Evolutionary conservation across 306 rosid species (phyloP), one percentile per base, ranked within the genome.

Genomic region (Sindora glabra): DNA sequence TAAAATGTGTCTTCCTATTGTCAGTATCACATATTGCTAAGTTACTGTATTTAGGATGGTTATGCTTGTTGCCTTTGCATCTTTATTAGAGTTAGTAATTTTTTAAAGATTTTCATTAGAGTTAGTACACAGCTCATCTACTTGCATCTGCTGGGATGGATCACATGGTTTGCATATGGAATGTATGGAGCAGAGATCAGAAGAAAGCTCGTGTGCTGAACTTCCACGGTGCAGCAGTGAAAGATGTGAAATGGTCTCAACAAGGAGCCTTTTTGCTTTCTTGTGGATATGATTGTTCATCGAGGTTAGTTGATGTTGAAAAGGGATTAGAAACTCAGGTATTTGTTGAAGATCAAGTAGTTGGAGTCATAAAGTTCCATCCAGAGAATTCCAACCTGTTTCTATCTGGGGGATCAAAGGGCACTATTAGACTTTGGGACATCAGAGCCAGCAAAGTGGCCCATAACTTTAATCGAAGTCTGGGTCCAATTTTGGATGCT

Each of bases 131-230:
- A 89, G 99, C 83, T 84, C 96, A 86, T 79, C 94, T 94, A 65
- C 99, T 89, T 58, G 97, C 99, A 58, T 89, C 99, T 74, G 95
- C 90, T 74, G 89, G 85, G 51, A 86, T 94, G 99, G 99, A 94
- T 74, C 81, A 82, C 38, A 54, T 38, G 52, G 52, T 86, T 69
- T 86, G 78, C 82, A 57, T 94, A 63, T 86, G 96, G 95, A 86
- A 86, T 68, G 84, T 84, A 10, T 92, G 97, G 99, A 92, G 76
- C 78, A 75, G 77, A 58, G 77, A 84, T 72, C 73, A 78, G 81
- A 89, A 86, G 84, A 75, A 86, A 54, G 86, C 87, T 11, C 56
- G 79, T 32, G 71, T 62, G 23, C 48, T 83, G 19, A 82, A 39
- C 72, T 71, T 80, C 67, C 97, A 94, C 65, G 77, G 71, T 56